Base-by-base conservation (phyloP, 495 filamentous ascomycete species). In the Penicillium simplicissimum region DNA sequence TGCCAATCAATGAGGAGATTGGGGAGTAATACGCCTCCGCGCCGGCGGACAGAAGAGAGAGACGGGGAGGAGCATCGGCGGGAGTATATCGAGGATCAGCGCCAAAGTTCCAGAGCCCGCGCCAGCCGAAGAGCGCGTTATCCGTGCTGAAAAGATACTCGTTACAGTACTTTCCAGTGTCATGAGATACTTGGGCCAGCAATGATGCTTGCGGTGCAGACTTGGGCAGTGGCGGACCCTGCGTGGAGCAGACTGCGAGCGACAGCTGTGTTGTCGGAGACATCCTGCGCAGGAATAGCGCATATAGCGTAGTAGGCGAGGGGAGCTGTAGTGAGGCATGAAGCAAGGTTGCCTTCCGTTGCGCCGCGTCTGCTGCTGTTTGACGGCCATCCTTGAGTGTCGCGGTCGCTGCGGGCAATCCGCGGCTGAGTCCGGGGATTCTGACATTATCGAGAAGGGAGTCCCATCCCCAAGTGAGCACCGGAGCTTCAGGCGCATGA, bases 131-230 rank as follows among this genome's bases (percentile, higher is more conserved):
- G 15, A 98, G 81, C 5, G 91, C 90, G 31, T 92, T 94, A 65
- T 97, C 94, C 0, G 95, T 94, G 60, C 90, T 96, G 72, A 92
- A 95, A 6, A 98, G 84, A 52, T 92, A 93, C 70, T 98, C 95
- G 7, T 90, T 86, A 66, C 87, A 91, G 75, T 93, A 97, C 65
- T 92, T 93, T 14, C 93, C 93, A 21, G 82, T 83, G 71, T 98
- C 93, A 57, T 93, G 90, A 67, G 96, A 93, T 33, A 94, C 79
- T 57, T 96, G 83, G 0, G 91, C 89, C 36, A 98, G 80, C 57
- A 87, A 68, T 35, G 76, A 79, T 14, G 77, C 76, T 37, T 78
- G 76, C 11, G 77, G 77, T 3, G 76, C 76, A 23, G 76, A 79
- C 62, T 79, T 74, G 33, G 76, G 77, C 53, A 79, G 60, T 10